Evolutionary conservation across 1,284 basidiomycete genomes (phyloP).

Genomic region (Flammula alnicola): DNA sequence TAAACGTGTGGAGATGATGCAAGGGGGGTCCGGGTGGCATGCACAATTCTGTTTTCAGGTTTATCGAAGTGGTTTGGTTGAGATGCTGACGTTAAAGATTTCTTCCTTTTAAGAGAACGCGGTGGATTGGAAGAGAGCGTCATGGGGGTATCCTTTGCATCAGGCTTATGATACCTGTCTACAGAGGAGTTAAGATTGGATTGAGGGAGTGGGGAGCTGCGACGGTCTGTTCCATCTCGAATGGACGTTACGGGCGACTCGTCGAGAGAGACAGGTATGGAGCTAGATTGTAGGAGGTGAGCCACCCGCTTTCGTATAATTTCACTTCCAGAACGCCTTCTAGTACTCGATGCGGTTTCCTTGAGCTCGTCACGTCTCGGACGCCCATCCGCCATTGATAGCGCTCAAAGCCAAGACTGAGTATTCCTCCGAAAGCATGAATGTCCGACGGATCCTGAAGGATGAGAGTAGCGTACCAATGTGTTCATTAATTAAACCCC

Average conservation of each 20-base stretch:
- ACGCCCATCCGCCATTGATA: slow-evolving; percentile 10
- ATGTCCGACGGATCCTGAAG: too few species aligned
- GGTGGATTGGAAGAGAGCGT: slow-evolving; percentile 1
- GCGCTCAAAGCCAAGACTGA: not conserved
- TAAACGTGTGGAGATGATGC: slow-evolving; percentile 1
- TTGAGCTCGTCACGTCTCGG: not conserved
- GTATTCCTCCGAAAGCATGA: too few species aligned
- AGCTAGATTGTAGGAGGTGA: slow-evolving; percentile 13
- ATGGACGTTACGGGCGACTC: too few species aligned
- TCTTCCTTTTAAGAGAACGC: slow-evolving; percentile 30
- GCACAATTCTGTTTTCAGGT: slow-evolving; percentile 11
- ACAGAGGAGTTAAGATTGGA: too few species aligned
- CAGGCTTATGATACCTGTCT: too few species aligned
- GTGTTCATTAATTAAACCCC: too few species aligned
- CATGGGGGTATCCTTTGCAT: not conserved
- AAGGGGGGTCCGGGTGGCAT: not conserved
- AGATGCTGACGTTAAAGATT: slow-evolving; percentile 13
- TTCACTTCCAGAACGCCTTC: slow-evolving; percentile 19
- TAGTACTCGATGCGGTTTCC: not conserved
- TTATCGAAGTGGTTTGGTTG: slow-evolving; percentile 2
- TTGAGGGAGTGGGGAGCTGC: too few species aligned
- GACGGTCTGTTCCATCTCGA: too few species aligned
- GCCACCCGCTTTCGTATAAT: slow-evolving; percentile 22
- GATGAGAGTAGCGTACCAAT: too few species aligned
- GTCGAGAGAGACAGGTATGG: not conserved